Conservation (phyloP, 805 yeast species). For the Saccharomycopsis fibuligera region DNA sequence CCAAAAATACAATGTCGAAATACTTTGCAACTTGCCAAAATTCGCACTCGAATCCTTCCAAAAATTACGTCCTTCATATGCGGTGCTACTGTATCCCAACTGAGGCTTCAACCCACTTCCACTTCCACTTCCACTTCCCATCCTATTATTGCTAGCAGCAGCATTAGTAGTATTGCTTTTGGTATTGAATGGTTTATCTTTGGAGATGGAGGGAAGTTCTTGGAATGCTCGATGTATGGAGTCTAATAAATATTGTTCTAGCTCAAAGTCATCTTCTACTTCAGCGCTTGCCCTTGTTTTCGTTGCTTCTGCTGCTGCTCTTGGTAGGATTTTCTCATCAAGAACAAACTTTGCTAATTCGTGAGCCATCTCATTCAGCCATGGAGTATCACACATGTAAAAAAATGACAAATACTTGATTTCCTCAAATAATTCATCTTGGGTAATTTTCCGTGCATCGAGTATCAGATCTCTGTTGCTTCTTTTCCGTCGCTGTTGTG, state of each 20-base stretch:
- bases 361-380: background rate
- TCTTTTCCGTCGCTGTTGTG: too few relatives aligned
- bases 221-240: background rate
- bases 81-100: background rate
- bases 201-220: background rate
- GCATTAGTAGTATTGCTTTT: too few relatives aligned
- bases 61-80: background rate
- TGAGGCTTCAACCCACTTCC: slow-evolving; percentile 7
- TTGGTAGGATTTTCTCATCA: background rate
- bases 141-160: background rate
- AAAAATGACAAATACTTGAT: slow-evolving; percentile 1
- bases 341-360: background rate
- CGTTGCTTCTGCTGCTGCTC: background rate
- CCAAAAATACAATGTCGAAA: slow-evolving; percentile 7
- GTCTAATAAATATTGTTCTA: background rate
- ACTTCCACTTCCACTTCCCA: background rate
- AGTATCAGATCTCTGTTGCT: too few relatives aligned
- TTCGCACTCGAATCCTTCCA: background rate
- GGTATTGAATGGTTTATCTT: background rate
- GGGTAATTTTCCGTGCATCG: too few relatives aligned
- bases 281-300: too few relatives aligned
- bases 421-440: too few relatives aligned
- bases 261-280: too few relatives aligned
- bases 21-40: background rate
- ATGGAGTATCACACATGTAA: slow-evolving; percentile 6